Percentiles rank a stretch among this genome's conserved stretches.
These are phyloP conservation scores for Colletotrichum sp. DNA, from an alignment of 2,329 filamentous ascomycete genomes.

Conservation along the genomic window DNA sequence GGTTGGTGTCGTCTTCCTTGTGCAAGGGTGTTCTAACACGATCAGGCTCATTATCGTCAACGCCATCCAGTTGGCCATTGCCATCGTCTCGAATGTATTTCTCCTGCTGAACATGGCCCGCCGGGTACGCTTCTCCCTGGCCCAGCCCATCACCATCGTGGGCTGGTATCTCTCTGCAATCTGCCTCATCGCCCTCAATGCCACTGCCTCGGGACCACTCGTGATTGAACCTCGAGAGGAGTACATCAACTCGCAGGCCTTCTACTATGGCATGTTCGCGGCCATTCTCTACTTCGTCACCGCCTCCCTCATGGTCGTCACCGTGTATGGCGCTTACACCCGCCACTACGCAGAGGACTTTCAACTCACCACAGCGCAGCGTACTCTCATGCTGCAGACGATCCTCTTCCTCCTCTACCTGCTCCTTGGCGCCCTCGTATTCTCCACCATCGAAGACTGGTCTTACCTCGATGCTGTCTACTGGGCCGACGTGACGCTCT, in stretches of 20 bases:
- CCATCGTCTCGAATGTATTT: constrained; percentile 79
- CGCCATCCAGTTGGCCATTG: constrained; percentile 75
- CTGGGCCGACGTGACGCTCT: constrained; percentile 76
- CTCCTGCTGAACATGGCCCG: constrained; percentile 87
- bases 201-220: constrained; percentile 67
- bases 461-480: constrained; percentile 78
- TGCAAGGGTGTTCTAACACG: neutral
- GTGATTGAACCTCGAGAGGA: constrained; percentile 42
- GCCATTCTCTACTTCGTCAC: constrained; percentile 81
- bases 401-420: constrained; percentile 86
- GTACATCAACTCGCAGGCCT: constrained; percentile 78
- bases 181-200: constrained; percentile 68
- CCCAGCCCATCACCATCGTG: constrained; percentile 81
- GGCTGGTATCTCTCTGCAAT: constrained; percentile 74
- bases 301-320: constrained; percentile 76
- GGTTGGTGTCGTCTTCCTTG: constrained; percentile 45
- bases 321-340: constrained; percentile 75
- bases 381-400: constrained; percentile 89
- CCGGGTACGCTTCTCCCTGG: constrained; percentile 78
- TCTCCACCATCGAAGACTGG: constrained; percentile 75
- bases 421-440: constrained; percentile 76
- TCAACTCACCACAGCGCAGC: constrained; percentile 76
- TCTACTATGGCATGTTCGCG: constrained; percentile 84
- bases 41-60: constrained; percentile 74
- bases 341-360: constrained; percentile 81